Percentiles rank a stretch among this genome's conserved stretches.
phyloP scores from a whole-genome alignment of 1,139 yeast genomes.

The Cylindricascospora bacillispora region DNA sequence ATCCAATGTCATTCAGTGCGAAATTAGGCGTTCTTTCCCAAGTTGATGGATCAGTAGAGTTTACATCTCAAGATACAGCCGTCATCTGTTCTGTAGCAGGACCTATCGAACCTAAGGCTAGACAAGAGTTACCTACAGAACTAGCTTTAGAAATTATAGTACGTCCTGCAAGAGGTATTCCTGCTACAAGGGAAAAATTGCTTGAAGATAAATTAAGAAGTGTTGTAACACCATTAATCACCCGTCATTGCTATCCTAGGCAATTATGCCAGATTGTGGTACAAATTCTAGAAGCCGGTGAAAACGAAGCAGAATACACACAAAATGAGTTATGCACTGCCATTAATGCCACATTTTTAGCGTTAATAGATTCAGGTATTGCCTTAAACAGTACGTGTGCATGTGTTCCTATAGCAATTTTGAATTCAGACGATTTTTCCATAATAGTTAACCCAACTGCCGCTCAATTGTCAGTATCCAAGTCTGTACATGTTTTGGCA shows the following conservation, averaged over 20 bases:
- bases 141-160: constrained; percentile 73
- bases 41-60: constrained; percentile 73
- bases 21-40: constrained; percentile 31
- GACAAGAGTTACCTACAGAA: constrained; percentile 75
- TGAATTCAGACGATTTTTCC: constrained; percentile 19
- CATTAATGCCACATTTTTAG: constrained; percentile 59
- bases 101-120: constrained; percentile 72
- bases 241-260: constrained; percentile 65
- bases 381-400: constrained; percentile 52
- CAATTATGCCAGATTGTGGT: constrained; percentile 75
- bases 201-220: constrained; percentile 60
- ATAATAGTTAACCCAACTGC: constrained; percentile 34
- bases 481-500: constrained; percentile 57
- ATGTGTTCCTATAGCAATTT: constrained; percentile 37
- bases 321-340: constrained; percentile 55
- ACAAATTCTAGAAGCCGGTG: constrained; percentile 62
- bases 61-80: constrained; percentile 38
- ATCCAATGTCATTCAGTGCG: constrained; percentile 10
- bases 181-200: constrained; percentile 64
- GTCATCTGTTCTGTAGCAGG: constrained; percentile 75
- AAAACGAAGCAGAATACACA: constrained; percentile 26
- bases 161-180: constrained; percentile 64
- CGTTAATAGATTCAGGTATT: constrained; percentile 69
- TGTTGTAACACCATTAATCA: constrained; percentile 47
- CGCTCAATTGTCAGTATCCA: constrained; percentile 31